phyloP scores from a whole-genome alignment of 2,329 filamentous ascomycete genomes.

The Talaromyces albobiverticillius region DNA sequence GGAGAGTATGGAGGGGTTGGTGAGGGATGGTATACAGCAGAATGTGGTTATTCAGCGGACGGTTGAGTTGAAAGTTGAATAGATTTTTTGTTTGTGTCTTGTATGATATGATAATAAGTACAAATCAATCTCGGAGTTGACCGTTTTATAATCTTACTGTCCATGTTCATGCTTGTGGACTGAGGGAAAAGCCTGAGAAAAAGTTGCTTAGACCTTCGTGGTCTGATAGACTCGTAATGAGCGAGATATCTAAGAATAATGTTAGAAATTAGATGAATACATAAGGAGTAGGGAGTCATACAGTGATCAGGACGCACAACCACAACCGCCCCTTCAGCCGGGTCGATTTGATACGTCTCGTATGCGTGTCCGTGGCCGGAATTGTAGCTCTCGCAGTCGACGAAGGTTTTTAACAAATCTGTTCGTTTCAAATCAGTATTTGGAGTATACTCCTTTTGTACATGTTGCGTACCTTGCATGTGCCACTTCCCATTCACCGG shows the following conservation, averaged over 20 bases:
- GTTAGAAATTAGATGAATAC: not conserved
- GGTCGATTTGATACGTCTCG: conserved; percentile 58
- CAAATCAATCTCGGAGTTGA: not conserved
- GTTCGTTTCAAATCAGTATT: not conserved
- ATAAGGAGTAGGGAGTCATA: not conserved
- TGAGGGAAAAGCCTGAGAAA: not conserved
- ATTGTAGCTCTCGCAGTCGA: conserved; percentile 10
- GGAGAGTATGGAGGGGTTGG: conserved; percentile 15
- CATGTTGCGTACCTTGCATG: conserved; percentile 54
- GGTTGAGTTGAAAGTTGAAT: conserved; percentile 14
- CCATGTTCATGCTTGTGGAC: not conserved
- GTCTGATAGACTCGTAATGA: conserved; percentile 3
- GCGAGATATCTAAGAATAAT: conserved; percentile 4
- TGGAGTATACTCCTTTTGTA: no score
- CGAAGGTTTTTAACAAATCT: conserved; percentile 12
- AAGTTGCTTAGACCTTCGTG: not conserved
- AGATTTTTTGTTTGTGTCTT: not conserved
- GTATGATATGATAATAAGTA: no score
- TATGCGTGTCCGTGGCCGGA: conserved; percentile 28
- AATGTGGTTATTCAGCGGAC: conserved; percentile 12
- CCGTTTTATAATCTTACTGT: no score
- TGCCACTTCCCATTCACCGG: conserved; percentile 55
- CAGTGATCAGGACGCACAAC: conserved; percentile 59
- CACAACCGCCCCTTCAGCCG: conserved; percentile 55
- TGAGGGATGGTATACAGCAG: conserved; percentile 11